Conservation (phyloP, 345 rosid species). For the Erucastrum elatum region DNA sequence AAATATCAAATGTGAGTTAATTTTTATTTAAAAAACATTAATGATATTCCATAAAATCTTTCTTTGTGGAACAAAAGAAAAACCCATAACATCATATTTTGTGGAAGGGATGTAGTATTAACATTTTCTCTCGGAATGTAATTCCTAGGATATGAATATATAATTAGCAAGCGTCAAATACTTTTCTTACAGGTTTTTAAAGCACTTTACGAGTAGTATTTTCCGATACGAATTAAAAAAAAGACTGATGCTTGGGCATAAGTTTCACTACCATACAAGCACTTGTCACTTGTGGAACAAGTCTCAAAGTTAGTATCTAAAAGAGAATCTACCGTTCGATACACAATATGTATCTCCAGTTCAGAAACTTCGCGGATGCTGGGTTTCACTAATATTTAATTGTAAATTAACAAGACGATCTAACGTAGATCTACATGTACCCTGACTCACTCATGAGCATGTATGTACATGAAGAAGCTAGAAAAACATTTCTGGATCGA, state of each 20-base stretch:
- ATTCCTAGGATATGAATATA: background rate
- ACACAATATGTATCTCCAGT: background rate
- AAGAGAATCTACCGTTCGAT: background rate
- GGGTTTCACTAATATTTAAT: slow-evolving; percentile 2
- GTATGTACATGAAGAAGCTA: background rate
- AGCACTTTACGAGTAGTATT: background rate
- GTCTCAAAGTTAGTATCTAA: slow-evolving; percentile 1
- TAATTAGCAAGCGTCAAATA: background rate
- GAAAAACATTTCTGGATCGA: background rate
- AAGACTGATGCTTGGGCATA: background rate
- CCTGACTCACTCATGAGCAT: slow-evolving; percentile 13
- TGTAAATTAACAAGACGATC: slow-evolving; percentile 1
- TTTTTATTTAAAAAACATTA: no score
- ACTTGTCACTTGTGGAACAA: background rate
- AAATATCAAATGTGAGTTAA: no score
- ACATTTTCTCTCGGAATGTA: background rate
- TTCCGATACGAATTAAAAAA: background rate
- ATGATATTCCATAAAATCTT: no score
- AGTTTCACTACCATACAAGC: background rate
- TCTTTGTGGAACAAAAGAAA: no score
- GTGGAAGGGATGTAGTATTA: background rate
- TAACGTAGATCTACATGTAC: background rate
- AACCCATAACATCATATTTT: no score
- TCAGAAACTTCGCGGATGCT: slow-evolving; percentile 26
- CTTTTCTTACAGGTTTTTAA: background rate